Evolutionary conservation across 2,329 filamentous ascomycete genomes (phyloP).

Genomic region (Nemania bipapillata): DNA sequence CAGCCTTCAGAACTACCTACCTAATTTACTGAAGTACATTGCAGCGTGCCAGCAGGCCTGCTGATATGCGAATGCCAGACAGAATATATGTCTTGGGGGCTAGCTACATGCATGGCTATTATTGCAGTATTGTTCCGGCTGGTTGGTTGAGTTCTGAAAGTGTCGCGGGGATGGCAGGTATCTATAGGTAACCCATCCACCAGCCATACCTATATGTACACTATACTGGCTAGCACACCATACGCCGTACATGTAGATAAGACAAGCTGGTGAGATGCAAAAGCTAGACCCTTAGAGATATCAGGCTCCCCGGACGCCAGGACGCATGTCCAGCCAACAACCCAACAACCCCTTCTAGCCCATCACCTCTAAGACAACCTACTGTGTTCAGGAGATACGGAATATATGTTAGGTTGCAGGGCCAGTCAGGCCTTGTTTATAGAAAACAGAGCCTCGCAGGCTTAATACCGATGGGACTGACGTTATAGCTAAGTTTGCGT

Average conservation of each 20-base stretch:
- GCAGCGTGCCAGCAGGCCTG: conserved; percentile 17
- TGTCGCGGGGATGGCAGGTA: neutral
- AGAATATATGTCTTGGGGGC: conserved; percentile 16
- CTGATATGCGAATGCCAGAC: too few species aligned
- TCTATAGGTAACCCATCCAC: too few species aligned
- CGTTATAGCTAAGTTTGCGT: neutral
- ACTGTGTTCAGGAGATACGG: conserved; percentile 1
- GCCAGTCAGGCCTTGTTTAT: neutral
- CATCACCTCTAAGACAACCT: conserved; percentile 1
- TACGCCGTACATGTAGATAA: too few species aligned
- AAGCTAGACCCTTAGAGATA: too few species aligned
- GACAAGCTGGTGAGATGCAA: neutral
- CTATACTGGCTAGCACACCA: too few species aligned
- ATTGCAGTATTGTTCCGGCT: neutral
- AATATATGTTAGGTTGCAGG: neutral
- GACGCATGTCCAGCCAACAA: too few species aligned
- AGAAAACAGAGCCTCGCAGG: neutral
- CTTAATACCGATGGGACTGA: neutral
- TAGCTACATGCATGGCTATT: neutral
- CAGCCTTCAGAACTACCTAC: neutral
- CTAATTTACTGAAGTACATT: conserved; percentile 1
- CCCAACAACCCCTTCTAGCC: neutral
- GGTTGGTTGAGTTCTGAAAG: neutral
- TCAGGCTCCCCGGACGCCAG: too few species aligned
- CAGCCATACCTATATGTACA: too few species aligned